Evolutionary conservation across 345 rosid genomes (phyloP).

Genomic region (Excoecaria agallocha): DNA sequence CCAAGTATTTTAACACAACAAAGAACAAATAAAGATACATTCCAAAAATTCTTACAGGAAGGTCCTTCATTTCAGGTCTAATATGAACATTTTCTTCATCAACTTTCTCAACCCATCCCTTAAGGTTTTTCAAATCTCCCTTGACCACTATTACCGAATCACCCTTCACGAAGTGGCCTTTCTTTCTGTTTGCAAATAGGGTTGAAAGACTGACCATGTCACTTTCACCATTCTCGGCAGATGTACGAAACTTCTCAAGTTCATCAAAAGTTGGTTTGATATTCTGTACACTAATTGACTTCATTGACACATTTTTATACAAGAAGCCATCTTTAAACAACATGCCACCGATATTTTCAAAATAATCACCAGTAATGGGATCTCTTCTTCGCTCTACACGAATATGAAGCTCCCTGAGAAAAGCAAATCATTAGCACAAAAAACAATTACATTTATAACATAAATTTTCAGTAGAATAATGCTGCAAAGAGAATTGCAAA

Average conservation of each 20-base stretch:
- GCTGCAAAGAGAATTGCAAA: neutral
- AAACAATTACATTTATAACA: conserved; percentile 12
- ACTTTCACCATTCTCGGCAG: conserved; percentile 73
- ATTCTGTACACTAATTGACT: conserved; percentile 70
- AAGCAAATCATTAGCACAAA: conserved; percentile 6
- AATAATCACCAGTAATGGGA: conserved; percentile 83
- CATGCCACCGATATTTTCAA: conserved; percentile 79
- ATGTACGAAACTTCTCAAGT: conserved; percentile 81
- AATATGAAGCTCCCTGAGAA: conserved; percentile 75
- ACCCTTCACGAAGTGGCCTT: conserved; percentile 97
- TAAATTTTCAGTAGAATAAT: neutral
- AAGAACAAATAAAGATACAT: conserved; percentile 4
- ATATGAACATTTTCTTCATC: conserved; percentile 93
- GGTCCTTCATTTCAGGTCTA: conserved; percentile 84
- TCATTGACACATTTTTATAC: conserved; percentile 78
- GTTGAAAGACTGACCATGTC: conserved; percentile 78
- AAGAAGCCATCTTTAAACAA: conserved; percentile 86
- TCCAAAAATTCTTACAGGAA: conserved; percentile 61
- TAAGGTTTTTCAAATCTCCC: conserved; percentile 88
- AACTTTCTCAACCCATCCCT: conserved; percentile 99
- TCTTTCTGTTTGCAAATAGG: conserved; percentile 86
- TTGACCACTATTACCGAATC: conserved; percentile 91
- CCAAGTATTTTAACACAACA: conserved; percentile 4
- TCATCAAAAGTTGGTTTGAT: conserved; percentile 93
- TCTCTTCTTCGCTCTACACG: conserved; percentile 92